Base-by-base conservation (phyloP, 1,284 basidiomycete species). In the Agroathelia rolfsii region DNA sequence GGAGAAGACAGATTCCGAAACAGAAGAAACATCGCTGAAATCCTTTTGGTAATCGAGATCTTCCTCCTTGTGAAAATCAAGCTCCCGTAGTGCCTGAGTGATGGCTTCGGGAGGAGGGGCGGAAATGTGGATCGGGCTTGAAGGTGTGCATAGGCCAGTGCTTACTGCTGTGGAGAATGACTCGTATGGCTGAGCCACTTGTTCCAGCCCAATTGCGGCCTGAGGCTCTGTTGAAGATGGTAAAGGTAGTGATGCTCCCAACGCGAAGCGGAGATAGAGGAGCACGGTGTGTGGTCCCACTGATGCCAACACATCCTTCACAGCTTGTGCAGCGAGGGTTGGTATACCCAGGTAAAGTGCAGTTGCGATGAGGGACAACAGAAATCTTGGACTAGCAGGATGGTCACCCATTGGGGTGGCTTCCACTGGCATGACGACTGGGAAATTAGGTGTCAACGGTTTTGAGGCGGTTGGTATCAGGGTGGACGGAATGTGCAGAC, bases 321-420 rank as follows among this genome's bases (percentile, higher is more conserved):
- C 62, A 0, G 85, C 79, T 42, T 87, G 78, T 1, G 82, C 71
- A 13, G 84, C 76, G 17, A 92, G 53, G 8, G 76, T 67, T 1
- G 85, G 82, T 15, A 93, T 81, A 24, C 82, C 83, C 20, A 96
- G 76, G 54, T 89, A 95, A 26, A 85, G 72, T 1, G 87, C 71
- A 4, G 88, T 89, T 0, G 88, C 86, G 18, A 94, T 70, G 11
- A 94, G 69, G 4, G 88, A 92, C 8, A 93, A 67, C 2, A 95
- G 68, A 49, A 95, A 81, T 5, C 77, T 68, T 3, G 90, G 87
- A 2, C 80, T 76, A 0, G 81, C 83, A 0, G 79, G 76, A 36
- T 92, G 85, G 24, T 76, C 64, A 18, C 62, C 67, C 0, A 53
- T 41, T 15, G 80, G 74, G 10, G 55, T 46, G 5, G 54, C 47